phyloP scores from a whole-genome alignment of 192 early-diverging fungal genomes.

The Coemansia sp. region DNA sequence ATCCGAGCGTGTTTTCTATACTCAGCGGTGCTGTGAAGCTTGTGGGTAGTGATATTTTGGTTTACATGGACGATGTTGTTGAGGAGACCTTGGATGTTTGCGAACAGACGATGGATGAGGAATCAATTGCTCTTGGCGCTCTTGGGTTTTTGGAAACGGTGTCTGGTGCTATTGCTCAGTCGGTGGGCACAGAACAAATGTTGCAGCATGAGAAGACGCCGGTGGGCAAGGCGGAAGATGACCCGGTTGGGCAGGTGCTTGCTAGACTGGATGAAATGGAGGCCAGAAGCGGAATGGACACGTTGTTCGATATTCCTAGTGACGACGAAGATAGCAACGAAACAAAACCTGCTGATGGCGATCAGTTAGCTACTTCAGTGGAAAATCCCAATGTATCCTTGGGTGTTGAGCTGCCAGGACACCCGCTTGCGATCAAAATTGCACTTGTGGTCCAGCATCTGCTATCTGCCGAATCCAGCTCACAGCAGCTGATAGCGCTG shows the following conservation, averaged over 20 bases:
- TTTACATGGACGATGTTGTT: constrained; percentile 46
- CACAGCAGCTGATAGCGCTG: constrained; percentile 47
- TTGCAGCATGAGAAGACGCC: not conserved
- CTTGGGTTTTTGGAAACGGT: constrained; percentile 36
- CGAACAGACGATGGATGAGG: constrained; percentile 18
- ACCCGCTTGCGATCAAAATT: constrained; percentile 44
- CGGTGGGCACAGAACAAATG: not conserved
- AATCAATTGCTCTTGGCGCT: constrained; percentile 6
- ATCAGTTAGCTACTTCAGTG: not conserved
- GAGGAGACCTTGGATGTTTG: constrained; percentile 51
- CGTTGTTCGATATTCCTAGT: constrained; percentile 3
- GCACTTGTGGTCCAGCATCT: constrained; percentile 32
- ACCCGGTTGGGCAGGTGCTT: constrained; percentile 27
- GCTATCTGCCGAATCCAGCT: constrained; percentile 12
- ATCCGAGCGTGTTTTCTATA: constrained; percentile 31
- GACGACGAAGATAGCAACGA: not conserved
- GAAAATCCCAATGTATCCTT: not conserved
- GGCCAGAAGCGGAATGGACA: constrained; percentile 15
- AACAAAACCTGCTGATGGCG: not conserved
- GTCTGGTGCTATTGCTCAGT: constrained; percentile 19
- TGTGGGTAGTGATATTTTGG: constrained; percentile 30
- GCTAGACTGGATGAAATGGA: constrained; percentile 27
- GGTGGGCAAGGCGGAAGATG: constrained; percentile 9
- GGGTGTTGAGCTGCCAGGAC: constrained; percentile 7
- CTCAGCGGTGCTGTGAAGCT: constrained; percentile 26